Conservation (phyloP, 2,329 filamentous ascomycete species). For the Epichloe gansuensis region DNA sequence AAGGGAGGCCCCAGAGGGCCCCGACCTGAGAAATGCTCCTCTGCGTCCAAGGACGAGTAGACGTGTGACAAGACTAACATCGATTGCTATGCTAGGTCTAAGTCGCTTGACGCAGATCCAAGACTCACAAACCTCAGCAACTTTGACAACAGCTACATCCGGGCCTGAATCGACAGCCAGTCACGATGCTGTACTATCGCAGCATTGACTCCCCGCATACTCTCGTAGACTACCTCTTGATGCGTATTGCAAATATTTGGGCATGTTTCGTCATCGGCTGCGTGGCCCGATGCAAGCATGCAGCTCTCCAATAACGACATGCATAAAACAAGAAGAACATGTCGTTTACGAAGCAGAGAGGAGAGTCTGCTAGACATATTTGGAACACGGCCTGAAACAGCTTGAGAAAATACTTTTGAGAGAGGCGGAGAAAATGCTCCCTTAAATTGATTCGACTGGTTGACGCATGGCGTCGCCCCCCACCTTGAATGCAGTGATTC, state of each 20-base stretch:
- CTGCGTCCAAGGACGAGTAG: too few species aligned
- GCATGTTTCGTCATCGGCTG: too few species aligned
- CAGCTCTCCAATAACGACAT: not conserved
- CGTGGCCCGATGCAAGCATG: not conserved
- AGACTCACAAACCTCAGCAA: not conserved
- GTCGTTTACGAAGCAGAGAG: too few species aligned
- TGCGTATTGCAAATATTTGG: conserved; percentile 7
- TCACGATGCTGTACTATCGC: not conserved
- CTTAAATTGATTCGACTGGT: not conserved
- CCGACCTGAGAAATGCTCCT: not conserved
- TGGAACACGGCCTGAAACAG: too few species aligned
- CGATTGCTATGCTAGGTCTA: not conserved
- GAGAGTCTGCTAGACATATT: too few species aligned
- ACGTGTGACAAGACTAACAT: not conserved
- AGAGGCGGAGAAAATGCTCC: not conserved
- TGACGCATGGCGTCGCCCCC: not conserved
- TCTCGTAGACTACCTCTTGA: conserved; percentile 3
- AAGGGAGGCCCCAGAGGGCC: conserved; percentile 1
- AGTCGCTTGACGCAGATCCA: not conserved
- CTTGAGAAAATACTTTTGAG: too few species aligned
- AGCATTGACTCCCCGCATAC: not conserved
- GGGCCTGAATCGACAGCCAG: not conserved
- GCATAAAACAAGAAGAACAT: too few species aligned
- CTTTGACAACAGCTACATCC: not conserved
- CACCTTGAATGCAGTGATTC: not conserved